These are phyloP conservation scores for Sparassis latifolia DNA, from an alignment of 1,284 basidiomycete genomes.

Conservation along the genomic window DNA sequence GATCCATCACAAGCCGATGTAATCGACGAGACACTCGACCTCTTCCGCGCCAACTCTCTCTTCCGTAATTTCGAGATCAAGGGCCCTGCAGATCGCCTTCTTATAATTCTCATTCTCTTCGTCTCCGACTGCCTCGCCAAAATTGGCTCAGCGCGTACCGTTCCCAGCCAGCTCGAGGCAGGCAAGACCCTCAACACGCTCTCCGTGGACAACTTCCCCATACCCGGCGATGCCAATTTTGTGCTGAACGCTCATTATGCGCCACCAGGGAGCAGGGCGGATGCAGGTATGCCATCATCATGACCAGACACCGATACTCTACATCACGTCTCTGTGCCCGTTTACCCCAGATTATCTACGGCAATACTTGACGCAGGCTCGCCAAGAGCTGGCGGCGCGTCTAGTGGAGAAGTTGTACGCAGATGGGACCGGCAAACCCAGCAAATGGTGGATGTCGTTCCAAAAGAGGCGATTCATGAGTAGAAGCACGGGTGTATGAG, in stretches of 20 bases:
- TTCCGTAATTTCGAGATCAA: conserved; percentile 99
- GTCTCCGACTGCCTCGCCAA: conserved; percentile 96
- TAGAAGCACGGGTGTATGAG: conserved; percentile 67
- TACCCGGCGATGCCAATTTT: conserved; percentile 96
- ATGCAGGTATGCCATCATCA: conserved; percentile 62
- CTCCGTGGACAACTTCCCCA: conserved; percentile 86
- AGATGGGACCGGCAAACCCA: conserved; percentile 82
- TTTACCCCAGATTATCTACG: conserved; percentile 69
- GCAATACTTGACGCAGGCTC: conserved; percentile 86
- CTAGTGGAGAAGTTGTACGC: conserved; percentile 87
- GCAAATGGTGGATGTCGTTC: conserved; percentile 99
- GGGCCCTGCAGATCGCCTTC: conserved; percentile 90
- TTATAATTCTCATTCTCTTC: conserved; percentile 98
- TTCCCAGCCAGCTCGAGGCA: conserved; percentile 81
- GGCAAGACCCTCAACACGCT: conserved; percentile 86
- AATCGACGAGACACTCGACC: conserved; percentile 92
- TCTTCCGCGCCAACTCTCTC: conserved; percentile 98
- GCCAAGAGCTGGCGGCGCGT: conserved; percentile 86
- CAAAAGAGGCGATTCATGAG: conserved; percentile 96
- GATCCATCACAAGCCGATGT: conserved; percentile 83
- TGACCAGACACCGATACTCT: no score
- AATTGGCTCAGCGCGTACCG: conserved; percentile 61
- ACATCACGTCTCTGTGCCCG: no score
- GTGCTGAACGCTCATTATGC: conserved; percentile 91
- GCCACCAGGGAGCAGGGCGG: conserved; percentile 68